Evolutionary conservation across 805 yeast genomes (phyloP).

Genomic region (Candida arabinofermentans): DNA sequence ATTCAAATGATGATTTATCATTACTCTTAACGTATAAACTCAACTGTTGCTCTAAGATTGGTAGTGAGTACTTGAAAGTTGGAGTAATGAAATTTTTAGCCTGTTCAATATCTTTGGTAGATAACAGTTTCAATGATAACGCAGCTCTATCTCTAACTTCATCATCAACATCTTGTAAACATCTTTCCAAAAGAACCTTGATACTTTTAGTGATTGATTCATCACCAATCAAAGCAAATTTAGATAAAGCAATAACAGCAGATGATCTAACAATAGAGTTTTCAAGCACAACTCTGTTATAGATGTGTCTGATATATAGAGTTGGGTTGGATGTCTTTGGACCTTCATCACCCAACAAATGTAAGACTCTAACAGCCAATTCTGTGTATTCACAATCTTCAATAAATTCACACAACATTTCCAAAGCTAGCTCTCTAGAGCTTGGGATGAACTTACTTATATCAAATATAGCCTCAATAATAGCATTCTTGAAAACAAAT

Average conservation of each 20-base stretch:
- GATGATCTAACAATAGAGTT: conserved; percentile 94
- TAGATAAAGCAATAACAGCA: conserved; percentile 88
- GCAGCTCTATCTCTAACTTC: conserved; percentile 98
- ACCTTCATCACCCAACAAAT: conserved; percentile 90
- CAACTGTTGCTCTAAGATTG: conserved; percentile 73
- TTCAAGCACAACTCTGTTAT: conserved; percentile 93
- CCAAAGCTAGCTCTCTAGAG: conserved; percentile 78
- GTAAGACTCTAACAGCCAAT: conserved; percentile 87
- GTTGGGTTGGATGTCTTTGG: conserved; percentile 85
- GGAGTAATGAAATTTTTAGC: conserved; percentile 59
- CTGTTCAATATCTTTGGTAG: conserved; percentile 34
- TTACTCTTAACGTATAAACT: conserved; percentile 57
- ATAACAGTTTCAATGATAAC: conserved; percentile 66
- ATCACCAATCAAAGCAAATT: conserved; percentile 80
- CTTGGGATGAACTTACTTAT: conserved; percentile 82
- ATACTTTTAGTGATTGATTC: conserved; percentile 64
- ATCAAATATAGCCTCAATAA: conserved; percentile 91
- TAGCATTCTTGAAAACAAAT: conserved; percentile 74
- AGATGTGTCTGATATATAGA: conserved; percentile 89
- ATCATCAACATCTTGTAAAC: conserved; percentile 86
- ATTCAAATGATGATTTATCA: conserved; percentile 41
- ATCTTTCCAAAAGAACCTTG: conserved; percentile 71
- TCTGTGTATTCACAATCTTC: conserved; percentile 98
- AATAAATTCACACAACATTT: conserved; percentile 90
- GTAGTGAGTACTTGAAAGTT: conserved; percentile 65